Conservation (phyloP, 805 yeast genomes). For the Yamadazyma takamatsuzukensis region DNA sequence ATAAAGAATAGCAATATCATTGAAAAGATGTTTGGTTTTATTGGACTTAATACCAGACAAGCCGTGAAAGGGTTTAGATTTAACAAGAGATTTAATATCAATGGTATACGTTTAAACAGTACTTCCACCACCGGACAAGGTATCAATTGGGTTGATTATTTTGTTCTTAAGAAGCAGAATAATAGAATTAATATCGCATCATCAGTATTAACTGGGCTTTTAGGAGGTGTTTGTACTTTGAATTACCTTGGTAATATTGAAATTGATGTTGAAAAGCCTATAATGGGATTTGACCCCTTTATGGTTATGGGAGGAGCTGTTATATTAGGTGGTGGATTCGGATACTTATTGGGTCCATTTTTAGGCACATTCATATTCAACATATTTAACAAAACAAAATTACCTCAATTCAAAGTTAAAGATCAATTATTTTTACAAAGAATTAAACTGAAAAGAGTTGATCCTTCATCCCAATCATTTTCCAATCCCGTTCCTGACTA, state of each 20-base stretch:
- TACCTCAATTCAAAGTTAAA: slow-evolving; percentile 51
- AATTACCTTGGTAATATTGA: slow-evolving; percentile 74
- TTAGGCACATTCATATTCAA: slow-evolving; percentile 69
- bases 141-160: slow-evolving; percentile 78
- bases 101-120: too few relatives aligned
- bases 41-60: too few relatives aligned
- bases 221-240: slow-evolving; percentile 69
- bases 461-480: slow-evolving; percentile 86
- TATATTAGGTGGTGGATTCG: slow-evolving; percentile 67
- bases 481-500: slow-evolving; percentile 97
- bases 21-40: too few relatives aligned
- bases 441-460: slow-evolving; percentile 77
- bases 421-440: slow-evolving; percentile 73
- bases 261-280: slow-evolving; percentile 80
- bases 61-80: too few relatives aligned
- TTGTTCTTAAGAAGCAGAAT: slow-evolving; percentile 70
- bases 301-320: slow-evolving; percentile 75
- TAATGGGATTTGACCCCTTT: slow-evolving; percentile 88
- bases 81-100: too few relatives aligned
- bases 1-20: too few relatives aligned
- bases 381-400: slow-evolving; percentile 42
- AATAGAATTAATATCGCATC: slow-evolving; percentile 65
- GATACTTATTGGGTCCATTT: slow-evolving; percentile 81
- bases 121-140: slow-evolving; percentile 7
- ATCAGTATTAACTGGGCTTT: slow-evolving; percentile 63